A percentile compares a stretch with the other conserved stretches of the same genome.
phyloP scores from a whole-genome alignment of 192 early-diverging fungal species.

The Coemansia sp. region DNA sequence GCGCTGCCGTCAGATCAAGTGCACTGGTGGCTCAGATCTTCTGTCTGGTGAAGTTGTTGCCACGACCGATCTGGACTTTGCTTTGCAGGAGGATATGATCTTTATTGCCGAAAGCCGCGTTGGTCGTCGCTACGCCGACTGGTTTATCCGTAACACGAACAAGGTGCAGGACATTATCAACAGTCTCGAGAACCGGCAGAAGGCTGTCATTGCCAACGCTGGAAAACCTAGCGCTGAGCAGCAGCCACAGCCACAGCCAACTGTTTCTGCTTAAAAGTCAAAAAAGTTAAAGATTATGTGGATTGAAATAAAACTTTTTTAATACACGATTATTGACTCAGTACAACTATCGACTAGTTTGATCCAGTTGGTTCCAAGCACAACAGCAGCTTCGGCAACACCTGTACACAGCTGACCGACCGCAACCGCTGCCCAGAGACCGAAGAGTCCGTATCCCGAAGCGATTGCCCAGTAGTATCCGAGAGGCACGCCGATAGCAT shows the following conservation, averaged over 20 bases:
- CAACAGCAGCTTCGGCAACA: constrained; percentile 15
- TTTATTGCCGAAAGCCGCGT: constrained; percentile 92
- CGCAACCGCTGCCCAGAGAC: constrained; percentile 63
- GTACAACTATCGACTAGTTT: constrained; percentile 24
- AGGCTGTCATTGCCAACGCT: constrained; percentile 22
- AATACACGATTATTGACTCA: constrained; percentile 10
- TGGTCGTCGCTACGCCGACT: constrained; percentile 90
- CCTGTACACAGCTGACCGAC: constrained; percentile 34
- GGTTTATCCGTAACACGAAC: constrained; percentile 93
- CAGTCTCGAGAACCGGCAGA: constrained; percentile 39
- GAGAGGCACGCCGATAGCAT: constrained; percentile 55
- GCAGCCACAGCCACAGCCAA: constrained; percentile 1
- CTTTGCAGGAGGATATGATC: constrained; percentile 91
- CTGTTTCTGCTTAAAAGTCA: not conserved
- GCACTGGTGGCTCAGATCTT: constrained; percentile 69
- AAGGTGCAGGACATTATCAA: constrained; percentile 65
- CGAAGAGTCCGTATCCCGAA: constrained; percentile 55
- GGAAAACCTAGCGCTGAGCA: constrained; percentile 20
- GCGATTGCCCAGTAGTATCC: constrained; percentile 56
- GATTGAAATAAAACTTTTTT: too few species aligned
- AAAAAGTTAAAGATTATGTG: too few species aligned
- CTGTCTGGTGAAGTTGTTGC: constrained; percentile 79
- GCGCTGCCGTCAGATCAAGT: constrained; percentile 87
- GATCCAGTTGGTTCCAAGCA: constrained; percentile 36
- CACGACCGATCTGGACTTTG: constrained; percentile 90